A percentile compares a stretch with the other conserved stretches of the same genome.
Conservation (phyloP, 1,139 yeast species). For the Scheffersomyces quercinus region DNA sequence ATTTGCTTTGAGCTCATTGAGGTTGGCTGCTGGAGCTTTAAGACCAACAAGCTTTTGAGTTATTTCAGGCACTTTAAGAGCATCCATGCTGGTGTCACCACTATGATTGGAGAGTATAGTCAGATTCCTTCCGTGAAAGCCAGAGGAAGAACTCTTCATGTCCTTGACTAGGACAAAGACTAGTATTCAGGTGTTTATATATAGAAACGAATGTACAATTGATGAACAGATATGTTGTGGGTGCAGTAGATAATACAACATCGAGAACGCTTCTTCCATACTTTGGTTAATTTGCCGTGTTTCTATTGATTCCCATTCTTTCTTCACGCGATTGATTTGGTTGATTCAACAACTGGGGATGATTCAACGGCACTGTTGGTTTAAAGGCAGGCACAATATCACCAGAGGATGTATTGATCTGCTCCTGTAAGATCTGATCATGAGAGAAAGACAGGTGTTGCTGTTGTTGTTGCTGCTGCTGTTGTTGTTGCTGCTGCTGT, state of each 20-base stretch:
- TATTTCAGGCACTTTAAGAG: slow-evolving; percentile 22
- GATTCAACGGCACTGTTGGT: not conserved
- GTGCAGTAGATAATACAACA: too few species aligned
- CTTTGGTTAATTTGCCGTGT: too few species aligned
- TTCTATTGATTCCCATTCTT: slow-evolving; percentile 7
- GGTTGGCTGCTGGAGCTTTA: slow-evolving; percentile 20
- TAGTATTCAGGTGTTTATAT: too few species aligned
- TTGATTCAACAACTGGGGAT: not conserved
- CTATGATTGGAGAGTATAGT: not conserved
- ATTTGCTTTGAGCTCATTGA: slow-evolving; percentile 18
- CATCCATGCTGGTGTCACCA: slow-evolving; percentile 6
- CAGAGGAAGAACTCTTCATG: slow-evolving; percentile 11
- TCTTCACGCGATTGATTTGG: slow-evolving; percentile 8
- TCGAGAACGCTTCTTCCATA: too few species aligned
- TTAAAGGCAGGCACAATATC: slow-evolving; percentile 5
- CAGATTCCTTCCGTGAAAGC: slow-evolving; percentile 9
- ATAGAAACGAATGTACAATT: too few species aligned
- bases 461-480: slow-evolving; percentile 1
- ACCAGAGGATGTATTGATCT: slow-evolving; percentile 5
- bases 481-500: not conserved
- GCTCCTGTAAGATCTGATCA: slow-evolving; percentile 8
- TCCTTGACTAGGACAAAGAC: slow-evolving; percentile 2
- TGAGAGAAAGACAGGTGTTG: slow-evolving; percentile 2
- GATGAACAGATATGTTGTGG: too few species aligned
- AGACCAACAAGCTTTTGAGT: slow-evolving; percentile 17